Evolutionary conservation across 2,329 filamentous ascomycete species (phyloP).

Genomic region (Chalaropsis thielavioides): DNA sequence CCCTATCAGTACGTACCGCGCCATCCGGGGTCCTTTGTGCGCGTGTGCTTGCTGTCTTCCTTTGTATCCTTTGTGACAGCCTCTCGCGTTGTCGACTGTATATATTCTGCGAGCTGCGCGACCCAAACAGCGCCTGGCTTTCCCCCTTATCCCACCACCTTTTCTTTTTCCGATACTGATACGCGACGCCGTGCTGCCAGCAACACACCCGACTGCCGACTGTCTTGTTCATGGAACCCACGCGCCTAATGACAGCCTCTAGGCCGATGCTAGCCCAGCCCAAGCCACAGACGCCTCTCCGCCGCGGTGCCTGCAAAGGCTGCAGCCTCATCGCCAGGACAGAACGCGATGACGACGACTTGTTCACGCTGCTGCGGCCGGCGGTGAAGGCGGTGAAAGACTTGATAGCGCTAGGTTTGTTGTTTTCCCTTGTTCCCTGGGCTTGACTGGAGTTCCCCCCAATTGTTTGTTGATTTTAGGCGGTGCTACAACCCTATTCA

Average conservation of each 20-base stretch:
- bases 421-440: neutral
- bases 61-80: neutral
- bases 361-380: neutral
- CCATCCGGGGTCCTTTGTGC: neutral
- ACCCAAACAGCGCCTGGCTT: neutral
- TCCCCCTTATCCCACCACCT: neutral
- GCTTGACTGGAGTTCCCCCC: neutral
- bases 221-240: neutral
- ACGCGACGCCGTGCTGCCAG: no score
- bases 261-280: neutral
- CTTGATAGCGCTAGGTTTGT: neutral
- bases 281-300: neutral
- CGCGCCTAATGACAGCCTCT: neutral
- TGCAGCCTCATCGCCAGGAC: neutral
- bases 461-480: neutral
- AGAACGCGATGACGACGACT: neutral
- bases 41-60: neutral
- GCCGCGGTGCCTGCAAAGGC: neutral
- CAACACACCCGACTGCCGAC: no score
- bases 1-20: neutral
- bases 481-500: neutral
- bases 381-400: neutral
- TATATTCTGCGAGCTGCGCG: neutral
- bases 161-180: no score
- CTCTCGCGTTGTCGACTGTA: neutral